A percentile compares a stretch with the other conserved stretches of the same genome.
These are phyloP conservation scores for Mortierella antarctica DNA, from an alignment of 192 early-diverging fungal species.

Conservation along the genomic window DNA sequence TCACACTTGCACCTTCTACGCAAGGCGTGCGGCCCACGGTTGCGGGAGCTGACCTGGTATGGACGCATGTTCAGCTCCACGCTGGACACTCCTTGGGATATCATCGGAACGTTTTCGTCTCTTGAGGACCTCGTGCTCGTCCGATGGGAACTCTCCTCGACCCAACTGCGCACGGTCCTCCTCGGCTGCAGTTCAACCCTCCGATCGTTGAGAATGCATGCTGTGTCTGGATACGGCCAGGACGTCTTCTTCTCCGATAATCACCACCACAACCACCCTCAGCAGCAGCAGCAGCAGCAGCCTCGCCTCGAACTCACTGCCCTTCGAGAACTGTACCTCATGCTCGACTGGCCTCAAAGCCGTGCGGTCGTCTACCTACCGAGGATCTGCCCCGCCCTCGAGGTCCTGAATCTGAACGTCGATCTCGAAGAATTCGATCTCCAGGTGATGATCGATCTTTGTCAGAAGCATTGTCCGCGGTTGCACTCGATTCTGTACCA, in stretches of 20 bases:
- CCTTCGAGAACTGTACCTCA: constrained; percentile 1
- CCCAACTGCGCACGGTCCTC: not conserved
- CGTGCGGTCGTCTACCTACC: not conserved
- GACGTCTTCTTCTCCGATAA: not conserved
- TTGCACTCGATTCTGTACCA: not conserved
- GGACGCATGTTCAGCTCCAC: too few relatives aligned
- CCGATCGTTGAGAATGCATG: not conserved
- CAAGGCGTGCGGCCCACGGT: too few relatives aligned
- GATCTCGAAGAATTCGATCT: constrained; percentile 13
- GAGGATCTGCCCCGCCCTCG: constrained; percentile 1
- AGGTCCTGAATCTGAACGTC: constrained; percentile 9
- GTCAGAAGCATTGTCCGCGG: constrained; percentile 8
- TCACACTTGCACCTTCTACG: too few relatives aligned
- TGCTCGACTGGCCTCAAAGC: constrained; percentile 18
- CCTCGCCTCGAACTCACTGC: not conserved
- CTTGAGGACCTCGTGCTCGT: not conserved
- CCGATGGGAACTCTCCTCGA: not conserved
- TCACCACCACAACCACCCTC: not conserved
- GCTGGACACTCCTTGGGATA: too few relatives aligned
- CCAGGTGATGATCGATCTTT: not conserved
- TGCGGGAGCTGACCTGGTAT: too few relatives aligned
- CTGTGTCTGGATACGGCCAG: not conserved
- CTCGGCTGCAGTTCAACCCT: not conserved
- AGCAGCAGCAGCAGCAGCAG: not conserved
- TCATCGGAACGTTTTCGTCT: too few relatives aligned